Conservation (phyloP, 805 yeast species). For the Pichia insulana region DNA sequence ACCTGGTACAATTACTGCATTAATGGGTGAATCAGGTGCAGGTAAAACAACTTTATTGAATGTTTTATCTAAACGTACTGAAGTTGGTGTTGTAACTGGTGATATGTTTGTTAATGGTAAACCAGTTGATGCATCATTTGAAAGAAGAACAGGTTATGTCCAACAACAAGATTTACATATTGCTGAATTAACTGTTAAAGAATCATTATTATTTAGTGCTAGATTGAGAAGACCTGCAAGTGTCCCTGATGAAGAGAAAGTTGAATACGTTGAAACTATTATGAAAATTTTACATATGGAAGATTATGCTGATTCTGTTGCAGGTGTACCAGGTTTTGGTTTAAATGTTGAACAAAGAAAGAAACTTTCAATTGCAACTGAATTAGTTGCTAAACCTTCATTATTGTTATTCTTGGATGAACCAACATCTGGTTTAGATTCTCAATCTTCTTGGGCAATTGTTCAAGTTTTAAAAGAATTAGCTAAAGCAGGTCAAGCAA, state of each 20-base stretch:
- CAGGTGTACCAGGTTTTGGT: conserved; percentile 39
- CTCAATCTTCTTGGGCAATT: conserved; percentile 53
- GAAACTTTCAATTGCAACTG: conserved; percentile 46
- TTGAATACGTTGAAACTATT: conserved; percentile 35
- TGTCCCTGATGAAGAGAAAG: conserved; percentile 34
- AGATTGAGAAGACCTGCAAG: conserved; percentile 36
- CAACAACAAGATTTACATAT: conserved; percentile 49
- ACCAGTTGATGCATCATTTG: conserved; percentile 39
- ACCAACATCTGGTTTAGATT: conserved; percentile 53
- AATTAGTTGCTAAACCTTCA: conserved; percentile 46
- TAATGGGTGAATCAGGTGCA: conserved; percentile 61
- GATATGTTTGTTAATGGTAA: conserved; percentile 48
- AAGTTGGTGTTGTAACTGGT: conserved; percentile 47
- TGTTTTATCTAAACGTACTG: conserved; percentile 42
- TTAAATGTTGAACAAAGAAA: conserved; percentile 48
- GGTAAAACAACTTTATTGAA: conserved; percentile 54
- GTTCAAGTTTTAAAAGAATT: conserved; percentile 40
- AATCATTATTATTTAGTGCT: conserved; percentile 41
- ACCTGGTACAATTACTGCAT: conserved; percentile 51
- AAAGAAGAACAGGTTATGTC: conserved; percentile 47
- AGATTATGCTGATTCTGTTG: conserved; percentile 43
- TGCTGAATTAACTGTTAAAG: conserved; percentile 43
- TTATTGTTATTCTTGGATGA: conserved; percentile 48
- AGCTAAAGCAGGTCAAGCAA: conserved; percentile 48
- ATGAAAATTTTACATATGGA: conserved; percentile 34